Conservation (phyloP, 129 eudicot species). For the Lactuca saligna region DNA sequence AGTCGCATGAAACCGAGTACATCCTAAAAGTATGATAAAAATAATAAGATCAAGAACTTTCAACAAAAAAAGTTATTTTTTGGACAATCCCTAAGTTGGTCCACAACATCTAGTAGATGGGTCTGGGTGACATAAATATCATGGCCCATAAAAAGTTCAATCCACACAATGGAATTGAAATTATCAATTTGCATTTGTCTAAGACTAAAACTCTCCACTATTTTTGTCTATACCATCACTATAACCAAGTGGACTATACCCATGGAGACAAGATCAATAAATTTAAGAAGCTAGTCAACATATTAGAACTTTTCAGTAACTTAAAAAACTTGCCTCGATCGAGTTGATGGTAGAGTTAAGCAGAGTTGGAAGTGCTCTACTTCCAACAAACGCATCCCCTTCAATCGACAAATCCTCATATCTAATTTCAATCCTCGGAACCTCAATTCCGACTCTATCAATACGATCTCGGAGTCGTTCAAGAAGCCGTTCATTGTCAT, state of each 20-base stretch:
- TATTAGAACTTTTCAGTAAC: neutral
- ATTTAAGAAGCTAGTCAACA: constrained; percentile 1
- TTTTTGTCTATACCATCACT: too few relatives aligned
- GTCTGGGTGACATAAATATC: neutral
- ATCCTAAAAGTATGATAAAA: constrained; percentile 35
- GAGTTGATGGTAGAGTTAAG: constrained; percentile 58
- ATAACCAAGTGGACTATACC: too few relatives aligned
- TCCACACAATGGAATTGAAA: neutral
- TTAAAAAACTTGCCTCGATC: constrained; percentile 50
- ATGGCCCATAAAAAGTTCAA: neutral
- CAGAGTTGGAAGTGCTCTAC: constrained; percentile 84
- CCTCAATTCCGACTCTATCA: constrained; percentile 71
- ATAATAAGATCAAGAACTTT: neutral
- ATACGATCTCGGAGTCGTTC: constrained; percentile 57
- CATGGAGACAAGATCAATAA: neutral
- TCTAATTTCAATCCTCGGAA: constrained; percentile 71
- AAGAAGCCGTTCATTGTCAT: constrained; percentile 71
- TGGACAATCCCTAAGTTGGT: neutral
- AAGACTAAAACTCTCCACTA: neutral
- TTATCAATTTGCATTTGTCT: neutral
- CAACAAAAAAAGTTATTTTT: too few relatives aligned
- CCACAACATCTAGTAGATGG: too few relatives aligned
- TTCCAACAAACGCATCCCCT: constrained; percentile 71
- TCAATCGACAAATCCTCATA: constrained; percentile 60
- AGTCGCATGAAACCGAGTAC: constrained; percentile 55